Conservation (phyloP, 2,329 filamentous ascomycete species). For the Herpotrichia juniperi region DNA sequence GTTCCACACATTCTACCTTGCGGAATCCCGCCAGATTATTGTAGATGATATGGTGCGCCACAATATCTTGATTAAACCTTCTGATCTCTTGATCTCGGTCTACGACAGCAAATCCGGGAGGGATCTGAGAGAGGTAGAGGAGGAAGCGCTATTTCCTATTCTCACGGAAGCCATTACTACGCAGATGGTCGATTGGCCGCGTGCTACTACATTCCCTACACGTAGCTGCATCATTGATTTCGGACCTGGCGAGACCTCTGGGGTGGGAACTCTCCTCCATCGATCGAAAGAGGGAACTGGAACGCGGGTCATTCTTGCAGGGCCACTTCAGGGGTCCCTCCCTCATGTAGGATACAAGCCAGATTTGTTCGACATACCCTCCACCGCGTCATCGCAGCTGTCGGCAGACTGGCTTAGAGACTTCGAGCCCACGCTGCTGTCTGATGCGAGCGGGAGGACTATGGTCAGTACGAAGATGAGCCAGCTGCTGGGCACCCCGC, state of each 20-base stretch:
- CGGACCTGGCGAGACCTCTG: conserved; percentile 25
- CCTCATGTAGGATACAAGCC: conserved; percentile 21
- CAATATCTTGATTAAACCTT: conserved; percentile 20
- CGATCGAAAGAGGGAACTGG: conserved; percentile 22
- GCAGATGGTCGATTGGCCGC: conserved; percentile 25
- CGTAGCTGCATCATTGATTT: conserved; percentile 27
- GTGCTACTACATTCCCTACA: conserved; percentile 18
- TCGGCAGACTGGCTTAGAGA: conserved; percentile 19
- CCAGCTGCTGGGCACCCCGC: conserved; percentile 80
- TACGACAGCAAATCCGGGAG: conserved; percentile 21
- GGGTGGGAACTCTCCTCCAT: conserved; percentile 23
- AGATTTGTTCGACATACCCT: conserved; percentile 18
- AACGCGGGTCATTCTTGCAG: conserved; percentile 21
- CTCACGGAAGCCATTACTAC: conserved; percentile 21
- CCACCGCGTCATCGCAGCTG: conserved; percentile 6
- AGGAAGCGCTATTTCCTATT: conserved; percentile 21
- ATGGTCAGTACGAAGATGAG: conserved; percentile 65
- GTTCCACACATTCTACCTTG: conserved; percentile 48
- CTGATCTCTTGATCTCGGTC: conserved; percentile 20
- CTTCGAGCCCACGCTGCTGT: conserved; percentile 13
- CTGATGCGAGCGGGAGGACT: conserved; percentile 13
- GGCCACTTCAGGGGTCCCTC: conserved; percentile 13
- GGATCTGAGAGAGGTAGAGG: conserved; percentile 17
- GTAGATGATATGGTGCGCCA: conserved; percentile 16
- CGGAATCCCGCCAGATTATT: conserved; percentile 7